These are phyloP conservation scores for Camelina neglecta DNA, from an alignment of 345 rosid genomes.

Conservation along the genomic window DNA sequence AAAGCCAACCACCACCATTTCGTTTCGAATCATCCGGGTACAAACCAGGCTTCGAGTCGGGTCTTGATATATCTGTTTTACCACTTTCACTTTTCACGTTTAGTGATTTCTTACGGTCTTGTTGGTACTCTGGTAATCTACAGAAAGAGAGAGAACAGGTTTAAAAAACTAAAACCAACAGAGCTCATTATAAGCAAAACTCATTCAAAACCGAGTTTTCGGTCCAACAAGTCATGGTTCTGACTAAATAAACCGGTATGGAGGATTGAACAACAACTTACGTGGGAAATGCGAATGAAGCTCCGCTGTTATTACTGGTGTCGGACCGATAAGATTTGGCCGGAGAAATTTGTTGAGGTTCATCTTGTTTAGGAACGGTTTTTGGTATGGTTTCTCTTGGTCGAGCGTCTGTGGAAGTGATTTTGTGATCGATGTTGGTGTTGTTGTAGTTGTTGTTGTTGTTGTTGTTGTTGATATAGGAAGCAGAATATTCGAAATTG, in stretches of 20 bases:
- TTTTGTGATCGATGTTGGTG: conserved; percentile 12
- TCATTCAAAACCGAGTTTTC: background rate
- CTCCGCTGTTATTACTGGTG: conserved; percentile 28
- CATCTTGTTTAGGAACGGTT: conserved; percentile 19
- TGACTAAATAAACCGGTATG: background rate
- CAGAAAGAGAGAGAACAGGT: background rate
- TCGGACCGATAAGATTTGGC: conserved; percentile 38
- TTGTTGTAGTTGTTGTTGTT: conserved; percentile 14
- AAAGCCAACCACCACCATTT: conserved; percentile 31
- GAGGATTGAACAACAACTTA: conserved; percentile 22
- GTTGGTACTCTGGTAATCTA: conserved; percentile 36
- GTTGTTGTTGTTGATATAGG: conserved; percentile 21
- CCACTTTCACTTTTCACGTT: conserved; percentile 22
- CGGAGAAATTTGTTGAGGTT: conserved; percentile 18
- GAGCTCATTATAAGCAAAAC: background rate
- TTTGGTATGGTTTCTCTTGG: conserved; percentile 28
- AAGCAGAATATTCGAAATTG: conserved; percentile 52
- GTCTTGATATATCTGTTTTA: conserved; percentile 25
- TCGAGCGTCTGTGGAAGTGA: background rate
- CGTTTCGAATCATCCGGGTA: conserved; percentile 7
- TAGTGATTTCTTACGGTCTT: conserved; percentile 16
- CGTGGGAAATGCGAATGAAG: conserved; percentile 44
- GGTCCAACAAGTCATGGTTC: conserved; percentile 4
- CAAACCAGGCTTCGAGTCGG: background rate
- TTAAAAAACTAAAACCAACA: background rate